Base-by-base conservation (phyloP, 2,329 filamentous ascomycete species). In the Microdochium bolleyi region DNA sequence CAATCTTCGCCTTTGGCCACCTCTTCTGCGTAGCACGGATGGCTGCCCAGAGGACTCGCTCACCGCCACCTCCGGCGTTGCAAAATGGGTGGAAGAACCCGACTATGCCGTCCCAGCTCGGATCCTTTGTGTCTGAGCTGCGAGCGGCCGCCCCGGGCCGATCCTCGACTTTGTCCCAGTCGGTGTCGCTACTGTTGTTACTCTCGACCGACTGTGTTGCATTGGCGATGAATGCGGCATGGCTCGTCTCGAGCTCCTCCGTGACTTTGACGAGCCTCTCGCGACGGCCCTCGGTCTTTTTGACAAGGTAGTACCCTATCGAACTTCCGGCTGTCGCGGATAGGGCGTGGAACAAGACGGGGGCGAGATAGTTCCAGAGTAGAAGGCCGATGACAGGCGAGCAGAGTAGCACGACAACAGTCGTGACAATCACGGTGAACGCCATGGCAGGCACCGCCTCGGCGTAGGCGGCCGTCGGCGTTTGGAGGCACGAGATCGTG, bases 31-130 rank as follows among this genome's bases (percentile, higher is more conserved):
- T 96, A 41, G 92, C 90, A 55, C 89, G 83, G 55, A 99, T 89
- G 11, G 94, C 94, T 53, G 92, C 92, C 90, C 95, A 99, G 24
- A 99, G 82, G 46, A 99, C 94, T 67, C 94, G 80, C 72, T 99
- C 94, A 57, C 94, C 94, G 55, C 94, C 94, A 25, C 94, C 94
- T 52, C 94, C 94, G 50, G 94, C 94, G 73, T 99, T 97, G 71
- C 94, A 97, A 69, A 96, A 99, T 1, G 94, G 94, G 69, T 99
- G 94, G 67, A 99, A 96, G 78, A 99, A 97, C 49, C 90, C 94
- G 57, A 97, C 83, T 51, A 96, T 84, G 30, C 92, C 92, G 56
- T 85, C 77, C 88, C 89, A 96, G 48, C 87, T 78, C 58, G 79
- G 41, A 16, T 10, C 21, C 41, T 22, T 46, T 16, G 41, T 46